phyloP scores from a whole-genome alignment of 306 rosid genomes.

The Citrullus colocynthis region DNA sequence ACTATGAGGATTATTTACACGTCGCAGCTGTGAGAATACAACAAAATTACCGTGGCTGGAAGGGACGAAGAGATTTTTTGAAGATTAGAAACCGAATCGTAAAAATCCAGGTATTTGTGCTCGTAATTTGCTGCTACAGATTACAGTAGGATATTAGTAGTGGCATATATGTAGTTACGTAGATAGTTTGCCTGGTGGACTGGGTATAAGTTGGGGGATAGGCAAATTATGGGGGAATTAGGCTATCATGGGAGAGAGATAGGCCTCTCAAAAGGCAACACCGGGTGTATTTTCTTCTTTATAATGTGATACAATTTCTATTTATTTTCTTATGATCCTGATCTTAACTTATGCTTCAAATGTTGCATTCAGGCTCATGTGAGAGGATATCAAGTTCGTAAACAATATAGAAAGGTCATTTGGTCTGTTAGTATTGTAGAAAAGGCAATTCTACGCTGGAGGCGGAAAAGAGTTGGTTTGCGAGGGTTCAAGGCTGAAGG shows the following conservation, averaged over 20 bases:
- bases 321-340: background rate
- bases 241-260: background rate
- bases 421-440: constrained; percentile 71
- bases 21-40: constrained; percentile 57
- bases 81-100: constrained; percentile 43
- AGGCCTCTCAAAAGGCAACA: background rate
- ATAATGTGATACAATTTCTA: background rate
- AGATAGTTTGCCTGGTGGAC: background rate
- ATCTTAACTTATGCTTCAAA: background rate
- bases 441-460: constrained; percentile 69
- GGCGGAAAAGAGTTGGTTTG: constrained; percentile 50
- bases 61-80: constrained; percentile 49
- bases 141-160: background rate
- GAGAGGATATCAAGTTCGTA: constrained; percentile 66
- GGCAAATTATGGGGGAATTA: background rate
- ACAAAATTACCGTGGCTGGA: constrained; percentile 61
- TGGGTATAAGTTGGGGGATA: background rate
- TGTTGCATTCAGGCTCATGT: constrained; percentile 43
- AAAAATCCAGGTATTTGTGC: constrained; percentile 49
- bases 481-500: constrained; percentile 45
- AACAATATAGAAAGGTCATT: constrained; percentile 45
- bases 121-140: background rate
- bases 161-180: background rate
- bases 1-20: constrained; percentile 54
- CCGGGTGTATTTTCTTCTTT: background rate